Conservation (phyloP, 108 stramenopile genomes). For the Thalassiosira profunda region DNA sequence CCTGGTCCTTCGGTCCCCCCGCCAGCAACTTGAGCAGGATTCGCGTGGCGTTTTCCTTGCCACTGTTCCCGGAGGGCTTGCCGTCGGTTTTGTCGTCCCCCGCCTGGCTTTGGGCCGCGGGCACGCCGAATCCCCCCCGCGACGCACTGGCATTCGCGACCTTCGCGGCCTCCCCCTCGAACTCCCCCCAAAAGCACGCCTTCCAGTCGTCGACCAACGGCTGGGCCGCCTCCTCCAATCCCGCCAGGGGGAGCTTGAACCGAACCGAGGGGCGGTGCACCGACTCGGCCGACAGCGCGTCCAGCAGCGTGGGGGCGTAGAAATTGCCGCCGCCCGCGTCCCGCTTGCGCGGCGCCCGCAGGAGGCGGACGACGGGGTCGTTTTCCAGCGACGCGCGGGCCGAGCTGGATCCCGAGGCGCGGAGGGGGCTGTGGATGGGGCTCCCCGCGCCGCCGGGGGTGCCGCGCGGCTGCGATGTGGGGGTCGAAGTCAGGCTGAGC, state of each 20-base stretch:
- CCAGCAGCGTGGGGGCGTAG: conserved; percentile 60
- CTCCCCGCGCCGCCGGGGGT: neutral
- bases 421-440: conserved; percentile 4
- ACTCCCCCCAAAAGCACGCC: conserved; percentile 16
- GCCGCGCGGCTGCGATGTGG: neutral
- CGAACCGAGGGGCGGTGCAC: conserved; percentile 64
- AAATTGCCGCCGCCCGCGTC: neutral
- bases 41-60: conserved; percentile 43
- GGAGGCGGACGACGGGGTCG: conserved; percentile 82
- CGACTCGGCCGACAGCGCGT: conserved; percentile 70
- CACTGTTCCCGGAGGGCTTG: conserved; percentile 10
- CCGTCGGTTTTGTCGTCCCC: neutral
- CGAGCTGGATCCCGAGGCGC: conserved; percentile 4
- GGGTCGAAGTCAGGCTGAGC: neutral
- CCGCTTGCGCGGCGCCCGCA: conserved; percentile 39
- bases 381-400: conserved; percentile 40
- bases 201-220: conserved; percentile 29
- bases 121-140: neutral
- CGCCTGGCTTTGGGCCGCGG: too few relatives aligned
- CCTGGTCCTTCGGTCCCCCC: conserved; percentile 9
- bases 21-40: conserved; percentile 13
- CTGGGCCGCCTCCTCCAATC: neutral
- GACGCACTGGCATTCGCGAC: neutral
- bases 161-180: neutral
- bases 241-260: conserved; percentile 57